These are phyloP conservation scores for Hortaea sp. DNA, from an alignment of 2,329 filamentous ascomycete genomes.

Conservation along the genomic window DNA sequence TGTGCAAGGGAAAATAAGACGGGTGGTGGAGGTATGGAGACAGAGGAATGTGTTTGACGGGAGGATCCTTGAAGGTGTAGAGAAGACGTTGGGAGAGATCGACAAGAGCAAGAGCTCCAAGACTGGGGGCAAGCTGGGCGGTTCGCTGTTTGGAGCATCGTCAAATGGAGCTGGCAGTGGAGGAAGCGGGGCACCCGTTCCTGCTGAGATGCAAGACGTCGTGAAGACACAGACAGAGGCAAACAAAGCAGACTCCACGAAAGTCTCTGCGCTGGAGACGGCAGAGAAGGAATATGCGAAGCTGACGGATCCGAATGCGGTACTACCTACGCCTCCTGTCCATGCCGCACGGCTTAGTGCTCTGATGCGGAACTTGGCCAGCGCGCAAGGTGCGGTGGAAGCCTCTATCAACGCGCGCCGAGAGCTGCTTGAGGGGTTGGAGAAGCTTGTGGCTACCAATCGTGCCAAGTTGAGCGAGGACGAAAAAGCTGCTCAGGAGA, in stretches of 20 bases:
- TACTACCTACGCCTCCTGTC: conserved; percentile 72
- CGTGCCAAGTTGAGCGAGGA: conserved; percentile 60
- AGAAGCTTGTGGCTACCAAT: conserved; percentile 70
- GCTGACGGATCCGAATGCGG: conserved; percentile 59
- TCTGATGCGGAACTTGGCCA: conserved; percentile 79
- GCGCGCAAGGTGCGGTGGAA: conserved; percentile 77
- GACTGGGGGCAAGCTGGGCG: conserved; percentile 38
- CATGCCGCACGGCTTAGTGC: conserved; percentile 83
- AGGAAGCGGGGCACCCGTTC: conserved; percentile 38
- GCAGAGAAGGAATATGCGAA: conserved; percentile 80
- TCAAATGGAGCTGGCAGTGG: conserved; percentile 33
- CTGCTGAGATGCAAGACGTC: conserved; percentile 68
- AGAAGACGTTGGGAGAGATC: conserved; percentile 61
- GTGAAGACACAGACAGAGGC: conserved; percentile 63
- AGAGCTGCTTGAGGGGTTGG: conserved; percentile 66
- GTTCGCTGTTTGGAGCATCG: conserved; percentile 59
- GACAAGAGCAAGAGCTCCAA: conserved; percentile 34
- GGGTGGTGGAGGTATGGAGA: conserved; percentile 92
- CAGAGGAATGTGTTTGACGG: conserved; percentile 74
- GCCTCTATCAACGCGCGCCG: conserved; percentile 81
- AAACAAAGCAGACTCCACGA: conserved; percentile 59
- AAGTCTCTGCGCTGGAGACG: conserved; percentile 55
- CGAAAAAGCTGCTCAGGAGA: conserved; percentile 51
- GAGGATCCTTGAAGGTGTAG: conserved; percentile 70
- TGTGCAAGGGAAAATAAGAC: conserved; percentile 74